Conservation (phyloP, 208 protist species). For the Wallacemonas sp. region DNA sequence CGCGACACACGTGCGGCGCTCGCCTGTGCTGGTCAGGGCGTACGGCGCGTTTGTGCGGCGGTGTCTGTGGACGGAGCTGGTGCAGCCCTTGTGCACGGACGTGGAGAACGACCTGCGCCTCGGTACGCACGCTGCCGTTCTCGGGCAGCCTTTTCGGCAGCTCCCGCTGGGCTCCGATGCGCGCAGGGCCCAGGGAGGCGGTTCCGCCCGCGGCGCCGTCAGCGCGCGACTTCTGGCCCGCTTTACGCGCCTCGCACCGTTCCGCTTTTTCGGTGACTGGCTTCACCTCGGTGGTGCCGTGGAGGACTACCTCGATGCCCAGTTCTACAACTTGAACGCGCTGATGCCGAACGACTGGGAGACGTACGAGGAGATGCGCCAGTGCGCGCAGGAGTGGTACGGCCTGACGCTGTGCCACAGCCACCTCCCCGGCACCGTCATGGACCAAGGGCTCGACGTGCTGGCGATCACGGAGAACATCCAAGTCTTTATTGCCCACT, state of each 20-base stretch:
- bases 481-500: conserved; percentile 96
- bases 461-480: conserved; percentile 98
- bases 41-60: conserved; percentile 68
- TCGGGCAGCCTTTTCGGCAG: conserved; percentile 39
- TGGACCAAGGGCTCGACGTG: conserved; percentile 96
- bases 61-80: conserved; percentile 49
- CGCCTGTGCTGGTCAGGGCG: conserved; percentile 32
- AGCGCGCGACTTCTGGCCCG: conserved; percentile 56
- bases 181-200: conserved; percentile 13
- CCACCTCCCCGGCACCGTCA: conserved; percentile 91
- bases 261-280: conserved; percentile 84
- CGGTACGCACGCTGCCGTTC: conserved; percentile 85
- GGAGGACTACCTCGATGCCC: conserved; percentile 92
- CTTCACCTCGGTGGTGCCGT: conserved; percentile 79
- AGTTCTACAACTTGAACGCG: conserved; percentile 98
- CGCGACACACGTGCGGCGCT: conserved; percentile 26
- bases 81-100: conserved; percentile 83
- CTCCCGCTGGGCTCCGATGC: neutral
- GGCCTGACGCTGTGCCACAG: conserved; percentile 86
- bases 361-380: conserved; percentile 97
- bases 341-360: conserved; percentile 95
- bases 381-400: conserved; percentile 92
- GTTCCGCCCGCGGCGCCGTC: conserved; percentile 13
- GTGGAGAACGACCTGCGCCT: conserved; percentile 95
- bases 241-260: conserved; percentile 80